These are phyloP conservation scores for Macaranga tanarius DNA, from an alignment of 441 rosid genomes.

Conservation along the genomic window DNA sequence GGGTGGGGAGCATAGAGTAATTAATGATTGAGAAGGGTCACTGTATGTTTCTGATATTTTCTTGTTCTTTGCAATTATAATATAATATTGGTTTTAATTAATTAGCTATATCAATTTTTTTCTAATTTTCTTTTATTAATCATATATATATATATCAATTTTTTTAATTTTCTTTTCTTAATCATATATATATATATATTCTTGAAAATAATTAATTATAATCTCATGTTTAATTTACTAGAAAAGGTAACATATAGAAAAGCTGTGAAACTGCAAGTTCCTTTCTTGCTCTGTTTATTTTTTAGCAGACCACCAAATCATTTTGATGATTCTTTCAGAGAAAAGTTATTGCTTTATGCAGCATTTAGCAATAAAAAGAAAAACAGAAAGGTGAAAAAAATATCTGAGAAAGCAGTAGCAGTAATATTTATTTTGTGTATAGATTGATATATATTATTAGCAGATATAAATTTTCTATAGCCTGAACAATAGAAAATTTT, in stretches of 20 bases:
- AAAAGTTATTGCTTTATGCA: not conserved
- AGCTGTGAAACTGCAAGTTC: not conserved
- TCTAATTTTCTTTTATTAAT: no score
- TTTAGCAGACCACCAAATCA: not conserved
- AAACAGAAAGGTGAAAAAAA: not conserved
- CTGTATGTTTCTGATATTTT: not conserved
- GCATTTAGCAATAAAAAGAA: not conserved
- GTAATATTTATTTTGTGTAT: no score
- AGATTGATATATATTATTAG: no score
- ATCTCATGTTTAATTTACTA: no score
- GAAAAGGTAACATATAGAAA: not conserved
- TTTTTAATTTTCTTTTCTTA: not conserved
- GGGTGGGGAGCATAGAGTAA: slow-evolving; percentile 17
- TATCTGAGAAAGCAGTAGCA: not conserved
- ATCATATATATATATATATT: no score
- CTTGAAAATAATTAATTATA: no score
- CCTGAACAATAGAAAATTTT: no score
- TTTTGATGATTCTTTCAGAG: not conserved
- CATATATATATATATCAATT: not conserved
- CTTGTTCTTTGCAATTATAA: no score
- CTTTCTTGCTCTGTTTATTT: not conserved
- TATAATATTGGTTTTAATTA: no score
- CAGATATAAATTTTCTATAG: no score
- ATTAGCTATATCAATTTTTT: no score
- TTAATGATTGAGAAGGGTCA: not conserved